phyloP scores from a whole-genome alignment of 352 stramenopile genomes.

The Albugo laibachii region DNA sequence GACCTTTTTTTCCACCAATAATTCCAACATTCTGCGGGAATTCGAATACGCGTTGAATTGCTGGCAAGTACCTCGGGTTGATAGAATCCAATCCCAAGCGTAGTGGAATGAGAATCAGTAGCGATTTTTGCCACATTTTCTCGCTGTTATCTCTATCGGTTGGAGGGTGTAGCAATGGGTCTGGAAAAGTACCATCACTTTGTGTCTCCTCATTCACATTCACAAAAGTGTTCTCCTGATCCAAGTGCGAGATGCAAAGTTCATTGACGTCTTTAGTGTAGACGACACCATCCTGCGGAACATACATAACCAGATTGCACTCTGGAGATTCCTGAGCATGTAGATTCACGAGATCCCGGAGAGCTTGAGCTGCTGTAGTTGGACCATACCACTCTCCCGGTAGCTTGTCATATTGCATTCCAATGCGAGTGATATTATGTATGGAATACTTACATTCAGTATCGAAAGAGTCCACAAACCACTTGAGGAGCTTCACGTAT shows the following conservation, averaged over 20 bases:
- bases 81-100: constrained; percentile 80
- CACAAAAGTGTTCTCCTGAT: constrained; percentile 2
- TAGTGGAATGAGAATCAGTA: constrained; percentile 85
- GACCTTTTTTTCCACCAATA: constrained; percentile 84
- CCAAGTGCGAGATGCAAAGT: constrained; percentile 44
- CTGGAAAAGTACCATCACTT: constrained; percentile 30
- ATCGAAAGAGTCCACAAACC: constrained; percentile 72
- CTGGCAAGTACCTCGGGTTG: constrained; percentile 60
- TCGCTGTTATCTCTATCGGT: constrained; percentile 11
- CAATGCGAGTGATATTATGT: constrained; percentile 82
- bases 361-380: constrained; percentile 72
- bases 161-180: constrained; percentile 65
- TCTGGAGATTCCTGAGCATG: constrained; percentile 24
- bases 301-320: constrained; percentile 40
- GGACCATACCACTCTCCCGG: constrained; percentile 86
- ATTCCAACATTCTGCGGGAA: constrained; percentile 89
- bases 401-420: constrained; percentile 81
- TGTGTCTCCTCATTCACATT: constrained; percentile 3
- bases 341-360: constrained; percentile 71
- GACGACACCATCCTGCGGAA: constrained; percentile 66
- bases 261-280: constrained; percentile 57
- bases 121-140: constrained; percentile 61
- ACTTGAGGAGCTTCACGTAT: constrained; percentile 46
- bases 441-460: constrained; percentile 66
- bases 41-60: constrained; percentile 55